A percentile compares a stretch with the other conserved stretches of the same genome.
Conservation (phyloP, 1,284 basidiomycete species). For the Grifola frondosa region DNA sequence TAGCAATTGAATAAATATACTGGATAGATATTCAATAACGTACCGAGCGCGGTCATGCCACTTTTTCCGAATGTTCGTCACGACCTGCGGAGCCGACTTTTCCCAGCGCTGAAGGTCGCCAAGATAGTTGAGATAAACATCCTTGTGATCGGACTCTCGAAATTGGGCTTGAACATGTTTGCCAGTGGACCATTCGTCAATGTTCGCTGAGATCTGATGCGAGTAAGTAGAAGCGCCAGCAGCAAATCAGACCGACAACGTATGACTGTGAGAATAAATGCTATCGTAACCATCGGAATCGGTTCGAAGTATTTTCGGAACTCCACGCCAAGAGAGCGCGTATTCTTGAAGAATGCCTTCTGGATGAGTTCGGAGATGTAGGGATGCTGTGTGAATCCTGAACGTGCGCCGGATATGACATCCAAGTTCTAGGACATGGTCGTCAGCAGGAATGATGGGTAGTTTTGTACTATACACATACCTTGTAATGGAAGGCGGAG, state of each 20-base stretch:
- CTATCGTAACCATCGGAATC: not conserved
- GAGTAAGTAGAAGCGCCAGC: not conserved
- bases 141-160: not conserved
- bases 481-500: conserved; percentile 8
- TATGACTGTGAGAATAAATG: conserved; percentile 4
- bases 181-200: not conserved
- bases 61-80: conserved; percentile 6
- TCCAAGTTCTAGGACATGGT: not conserved
- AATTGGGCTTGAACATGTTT: not conserved
- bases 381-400: not conserved
- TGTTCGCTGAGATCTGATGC: conserved; percentile 3
- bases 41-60: conserved; percentile 1
- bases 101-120: not conserved
- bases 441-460: not conserved
- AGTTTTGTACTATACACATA: not conserved
- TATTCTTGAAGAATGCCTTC: not conserved
- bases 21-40: not conserved
- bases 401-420: not conserved
- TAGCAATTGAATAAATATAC: too few relatives aligned
- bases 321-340: not conserved
- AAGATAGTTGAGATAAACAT: not conserved
- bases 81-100: not conserved
- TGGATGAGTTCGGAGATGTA: not conserved
- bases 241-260: not conserved
- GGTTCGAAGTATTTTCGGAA: not conserved